Conservation (phyloP, 768 basidiomycete genomes). For the Vararia minispora region DNA sequence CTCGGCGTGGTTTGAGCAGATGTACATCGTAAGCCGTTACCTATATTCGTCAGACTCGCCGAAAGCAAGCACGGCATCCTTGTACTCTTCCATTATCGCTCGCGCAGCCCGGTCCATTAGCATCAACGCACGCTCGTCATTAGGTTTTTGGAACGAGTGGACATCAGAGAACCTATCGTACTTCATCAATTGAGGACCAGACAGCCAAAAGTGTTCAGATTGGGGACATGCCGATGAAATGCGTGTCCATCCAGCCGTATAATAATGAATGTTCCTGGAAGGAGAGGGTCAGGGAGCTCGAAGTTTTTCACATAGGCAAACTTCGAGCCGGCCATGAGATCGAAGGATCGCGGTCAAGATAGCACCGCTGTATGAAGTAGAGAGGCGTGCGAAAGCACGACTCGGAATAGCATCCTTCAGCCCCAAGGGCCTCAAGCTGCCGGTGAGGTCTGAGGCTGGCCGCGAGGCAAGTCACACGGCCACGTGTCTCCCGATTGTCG, state of each 20-base stretch:
- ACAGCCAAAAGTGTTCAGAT: not conserved
- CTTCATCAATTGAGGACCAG: not conserved
- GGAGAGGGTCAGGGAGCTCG: constrained; percentile 78
- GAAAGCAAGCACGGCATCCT: constrained; percentile 79
- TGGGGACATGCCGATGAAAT: constrained; percentile 67
- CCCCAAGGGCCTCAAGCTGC: too few species aligned
- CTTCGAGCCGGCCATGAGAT: constrained; percentile 79
- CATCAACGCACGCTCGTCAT: constrained; percentile 74
- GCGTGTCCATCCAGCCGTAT: constrained; percentile 87
- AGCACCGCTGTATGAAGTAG: too few species aligned
- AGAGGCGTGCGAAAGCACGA: too few species aligned
- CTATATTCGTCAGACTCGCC: constrained; percentile 98
- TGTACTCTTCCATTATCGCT: constrained; percentile 69
- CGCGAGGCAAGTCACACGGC: too few species aligned
- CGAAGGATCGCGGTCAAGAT: too few species aligned
- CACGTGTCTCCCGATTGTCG: too few species aligned
- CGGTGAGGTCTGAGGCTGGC: too few species aligned
- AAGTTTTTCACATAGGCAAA: constrained; percentile 86
- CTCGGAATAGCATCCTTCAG: too few species aligned
- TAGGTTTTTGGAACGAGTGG: constrained; percentile 83
- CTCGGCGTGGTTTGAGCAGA: constrained; percentile 1
- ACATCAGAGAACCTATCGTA: constrained; percentile 68
- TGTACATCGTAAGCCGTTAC: constrained; percentile 29
- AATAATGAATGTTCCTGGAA: constrained; percentile 78
- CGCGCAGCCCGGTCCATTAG: constrained; percentile 90